Evolutionary conservation across 176 grass and related monocot species (phyloP).

Genomic region (Juncus effusus): DNA sequence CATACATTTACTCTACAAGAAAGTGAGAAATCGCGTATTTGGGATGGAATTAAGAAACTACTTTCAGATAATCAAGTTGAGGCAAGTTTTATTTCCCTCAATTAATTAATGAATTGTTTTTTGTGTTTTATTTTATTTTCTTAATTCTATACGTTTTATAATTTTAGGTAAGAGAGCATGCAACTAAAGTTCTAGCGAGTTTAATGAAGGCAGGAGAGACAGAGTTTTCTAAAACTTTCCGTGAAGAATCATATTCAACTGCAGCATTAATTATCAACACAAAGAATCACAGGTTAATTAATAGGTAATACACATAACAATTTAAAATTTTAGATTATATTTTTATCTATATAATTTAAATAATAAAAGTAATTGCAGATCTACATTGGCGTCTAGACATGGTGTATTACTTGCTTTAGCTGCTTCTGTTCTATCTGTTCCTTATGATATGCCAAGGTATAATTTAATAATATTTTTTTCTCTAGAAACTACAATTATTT

Average conservation of each 20-base stretch:
- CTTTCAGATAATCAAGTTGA: conserved; percentile 97
- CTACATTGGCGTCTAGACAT: conserved; percentile 55
- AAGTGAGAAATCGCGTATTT: conserved; percentile 68
- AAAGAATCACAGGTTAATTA: conserved; percentile 38
- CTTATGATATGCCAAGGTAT: conserved; percentile 95
- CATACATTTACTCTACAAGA: conserved; percentile 79
- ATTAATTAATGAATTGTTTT: not conserved
- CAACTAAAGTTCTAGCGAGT: conserved; percentile 85
- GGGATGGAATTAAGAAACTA: conserved; percentile 73
- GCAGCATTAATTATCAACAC: conserved; percentile 41
- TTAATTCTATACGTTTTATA: not conserved
- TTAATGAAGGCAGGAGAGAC: conserved; percentile 85
- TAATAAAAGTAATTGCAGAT: conserved; percentile 29
- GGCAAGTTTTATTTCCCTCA: conserved; percentile 50
- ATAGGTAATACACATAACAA: not conserved
- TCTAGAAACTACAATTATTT: too few species aligned
- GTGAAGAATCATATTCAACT: conserved; percentile 60
- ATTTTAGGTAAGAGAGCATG: conserved; percentile 85
- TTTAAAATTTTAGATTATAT: conserved; percentile 3
- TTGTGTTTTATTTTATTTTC: not conserved
- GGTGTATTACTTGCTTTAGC: conserved; percentile 83
- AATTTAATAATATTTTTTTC: not conserved
- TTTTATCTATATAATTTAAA: not conserved
- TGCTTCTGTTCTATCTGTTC: conserved; percentile 81
- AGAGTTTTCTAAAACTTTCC: conserved; percentile 64